Evolutionary conservation across 495 filamentous ascomycete species (phyloP), one percentile per base, ranked within the genome.

Genomic region (Oidiodendron maius): DNA sequence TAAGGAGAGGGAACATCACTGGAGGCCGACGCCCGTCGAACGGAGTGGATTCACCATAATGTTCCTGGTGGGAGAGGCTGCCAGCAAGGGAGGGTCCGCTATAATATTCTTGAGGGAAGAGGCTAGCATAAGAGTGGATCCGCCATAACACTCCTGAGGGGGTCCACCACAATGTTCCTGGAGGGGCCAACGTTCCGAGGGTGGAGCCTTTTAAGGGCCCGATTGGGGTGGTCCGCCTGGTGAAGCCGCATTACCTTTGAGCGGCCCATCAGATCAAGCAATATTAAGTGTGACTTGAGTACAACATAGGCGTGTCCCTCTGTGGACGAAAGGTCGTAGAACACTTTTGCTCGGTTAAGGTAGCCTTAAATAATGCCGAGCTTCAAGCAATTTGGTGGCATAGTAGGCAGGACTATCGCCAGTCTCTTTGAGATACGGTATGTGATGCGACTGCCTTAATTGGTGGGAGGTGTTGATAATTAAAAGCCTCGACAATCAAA

Each of bases 401-500:
- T 67, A 42, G 61, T 61, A 30, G 64, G 64, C 37, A 74, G 61
- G 47, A 55, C 62, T 53, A 62, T 60, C 20, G 67, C 61, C 30
- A 69, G 69, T 12, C 64, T 76, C 25, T 79, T 79, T 54, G 71
- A 78, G 54, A 74, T 79, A 46, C 71, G 75, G 75, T 79, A 60
- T 56, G 72, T 51, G 6, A 26, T 13, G 2, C 18, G 42, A 13
- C 20, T 11, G 20, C 16, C 20, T 6, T 40, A 4, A 3, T 20
- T 5, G 20, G 12, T 15, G 9, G 15, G 10, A 22, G 3, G 11
- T 20, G 20, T 20, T 40, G 17, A 40, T 40, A 9, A 21, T 35
- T 26, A 12, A 3, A 55, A 94, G 89, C 18, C 76, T 90, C 46
- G 85, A 91, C 18, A 79, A 87, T 51, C 82, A 87, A 51, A 83